Conservation (phyloP, 352 stramenopile species). For the Globisporangium perplexum region DNA sequence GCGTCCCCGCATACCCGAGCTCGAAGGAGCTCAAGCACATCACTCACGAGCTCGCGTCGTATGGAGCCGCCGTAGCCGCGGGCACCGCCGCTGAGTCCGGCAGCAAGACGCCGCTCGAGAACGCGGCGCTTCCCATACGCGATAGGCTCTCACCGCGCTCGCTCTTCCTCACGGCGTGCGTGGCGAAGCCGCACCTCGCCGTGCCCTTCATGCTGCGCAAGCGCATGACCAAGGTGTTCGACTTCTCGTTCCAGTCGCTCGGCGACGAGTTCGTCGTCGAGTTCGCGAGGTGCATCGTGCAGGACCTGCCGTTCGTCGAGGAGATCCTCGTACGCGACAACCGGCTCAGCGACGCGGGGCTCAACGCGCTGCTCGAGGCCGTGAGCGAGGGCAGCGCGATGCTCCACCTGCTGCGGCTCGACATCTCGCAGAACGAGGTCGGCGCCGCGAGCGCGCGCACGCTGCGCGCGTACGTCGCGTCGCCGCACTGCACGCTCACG, state of each 20-base stretch:
- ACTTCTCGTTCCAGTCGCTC: slow-evolving; percentile 81
- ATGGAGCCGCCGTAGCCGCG: slow-evolving; percentile 8
- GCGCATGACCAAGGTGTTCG: slow-evolving; percentile 58
- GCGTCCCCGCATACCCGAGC: slow-evolving; percentile 37
- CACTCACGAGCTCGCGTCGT: slow-evolving; percentile 17
- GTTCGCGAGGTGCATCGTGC: slow-evolving; percentile 53
- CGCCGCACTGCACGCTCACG: slow-evolving; percentile 49
- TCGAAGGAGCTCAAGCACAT: slow-evolving; percentile 36
- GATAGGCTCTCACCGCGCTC: slow-evolving; percentile 62
- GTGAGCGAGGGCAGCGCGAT: slow-evolving; percentile 47
- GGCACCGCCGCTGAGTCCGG: neutral
- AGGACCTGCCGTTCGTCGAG: slow-evolving; percentile 59
- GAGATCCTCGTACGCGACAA: slow-evolving; percentile 87
- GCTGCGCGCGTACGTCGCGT: slow-evolving; percentile 49
- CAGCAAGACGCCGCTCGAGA: neutral
- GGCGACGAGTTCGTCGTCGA: slow-evolving; percentile 59
- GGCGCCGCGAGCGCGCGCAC: slow-evolving; percentile 52
- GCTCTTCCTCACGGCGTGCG: slow-evolving; percentile 48
- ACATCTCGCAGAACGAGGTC: slow-evolving; percentile 76
- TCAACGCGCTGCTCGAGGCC: slow-evolving; percentile 51
- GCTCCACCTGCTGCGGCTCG: slow-evolving; percentile 40
- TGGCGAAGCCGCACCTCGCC: slow-evolving; percentile 42
- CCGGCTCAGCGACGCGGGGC: slow-evolving; percentile 68
- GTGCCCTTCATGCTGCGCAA: slow-evolving; percentile 62
- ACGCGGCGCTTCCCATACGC: slow-evolving; percentile 22